These are phyloP conservation scores for Metrosideros polymorpha DNA, from an alignment of 441 rosid species.

Conservation along the genomic window DNA sequence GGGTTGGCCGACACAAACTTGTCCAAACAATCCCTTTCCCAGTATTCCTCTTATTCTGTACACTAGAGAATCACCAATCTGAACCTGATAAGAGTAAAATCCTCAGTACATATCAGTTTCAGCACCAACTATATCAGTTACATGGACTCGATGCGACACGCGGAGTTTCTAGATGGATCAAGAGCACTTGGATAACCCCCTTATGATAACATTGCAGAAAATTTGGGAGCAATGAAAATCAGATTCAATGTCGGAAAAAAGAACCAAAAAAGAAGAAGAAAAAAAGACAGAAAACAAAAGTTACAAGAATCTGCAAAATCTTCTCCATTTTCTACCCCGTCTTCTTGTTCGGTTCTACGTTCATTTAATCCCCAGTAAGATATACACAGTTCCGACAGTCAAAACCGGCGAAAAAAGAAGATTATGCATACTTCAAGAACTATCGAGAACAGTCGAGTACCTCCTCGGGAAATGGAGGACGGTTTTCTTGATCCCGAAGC, in stretches of 20 bases:
- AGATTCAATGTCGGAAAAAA: not conserved
- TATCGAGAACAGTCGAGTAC: constrained; percentile 8
- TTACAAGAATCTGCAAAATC: not conserved
- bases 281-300: not conserved
- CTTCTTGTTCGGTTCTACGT: not conserved
- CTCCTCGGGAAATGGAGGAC: constrained; percentile 79
- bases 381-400: not conserved
- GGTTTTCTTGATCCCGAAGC: constrained; percentile 54
- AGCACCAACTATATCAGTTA: not conserved
- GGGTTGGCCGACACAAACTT: not conserved
- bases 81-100: not conserved
- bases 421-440: not conserved
- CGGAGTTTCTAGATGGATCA: not conserved
- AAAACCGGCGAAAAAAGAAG: not conserved
- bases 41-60: not conserved
- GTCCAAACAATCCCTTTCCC: not conserved
- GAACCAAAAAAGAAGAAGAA: no score
- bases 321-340: not conserved
- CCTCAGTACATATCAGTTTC: not conserved
- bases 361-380: not conserved
- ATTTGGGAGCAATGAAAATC: not conserved
- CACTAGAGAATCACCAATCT: not conserved
- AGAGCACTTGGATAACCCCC: not conserved
- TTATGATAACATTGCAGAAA: not conserved
- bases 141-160: not conserved